Evolutionary conservation across 2,329 filamentous ascomycete species (phyloP).

Genomic region (Esteya vermicola): DNA sequence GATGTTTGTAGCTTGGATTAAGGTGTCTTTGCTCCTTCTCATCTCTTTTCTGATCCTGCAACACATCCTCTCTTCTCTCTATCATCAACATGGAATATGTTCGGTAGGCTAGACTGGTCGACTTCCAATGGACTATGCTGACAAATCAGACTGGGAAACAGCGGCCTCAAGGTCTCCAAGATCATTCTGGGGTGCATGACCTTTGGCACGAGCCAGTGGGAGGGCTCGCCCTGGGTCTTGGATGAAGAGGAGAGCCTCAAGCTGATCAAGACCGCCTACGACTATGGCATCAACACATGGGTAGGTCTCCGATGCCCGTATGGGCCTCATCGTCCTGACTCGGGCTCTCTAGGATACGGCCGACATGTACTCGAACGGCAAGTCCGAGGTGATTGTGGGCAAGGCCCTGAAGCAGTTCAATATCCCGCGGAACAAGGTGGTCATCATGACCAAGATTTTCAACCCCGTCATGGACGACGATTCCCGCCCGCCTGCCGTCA

Average conservation of each 20-base stretch:
- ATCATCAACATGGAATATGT: no score
- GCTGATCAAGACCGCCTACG: slow-evolving; percentile 45
- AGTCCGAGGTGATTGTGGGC: slow-evolving; percentile 49
- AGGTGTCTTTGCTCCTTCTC: no score
- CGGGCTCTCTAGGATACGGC: slow-evolving; percentile 33
- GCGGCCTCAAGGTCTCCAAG: slow-evolving; percentile 39
- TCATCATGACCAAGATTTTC: slow-evolving; percentile 47
- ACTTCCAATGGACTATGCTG: no score
- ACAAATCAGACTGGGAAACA: slow-evolving; percentile 38
- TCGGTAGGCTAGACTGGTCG: no score
- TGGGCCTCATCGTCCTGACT: no score
- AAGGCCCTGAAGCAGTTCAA: slow-evolving; percentile 51
- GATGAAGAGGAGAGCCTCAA: slow-evolving; percentile 28
- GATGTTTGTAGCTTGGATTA: no score
- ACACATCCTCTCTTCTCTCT: no score
- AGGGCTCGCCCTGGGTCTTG: slow-evolving; percentile 32
- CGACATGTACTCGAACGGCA: slow-evolving; percentile 48
- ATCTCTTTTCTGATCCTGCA: no score
- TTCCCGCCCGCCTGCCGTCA: slow-evolving; percentile 9
- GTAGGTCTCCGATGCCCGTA: no score
- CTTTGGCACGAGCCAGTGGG: background rate
- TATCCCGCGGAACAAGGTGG: slow-evolving; percentile 50
- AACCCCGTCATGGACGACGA: slow-evolving; percentile 18
- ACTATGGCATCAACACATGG: slow-evolving; percentile 44
- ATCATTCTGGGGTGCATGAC: slow-evolving; percentile 41